phyloP scores from a whole-genome alignment of 1,284 basidiomycete genomes.

The Abortiporus biennis region DNA sequence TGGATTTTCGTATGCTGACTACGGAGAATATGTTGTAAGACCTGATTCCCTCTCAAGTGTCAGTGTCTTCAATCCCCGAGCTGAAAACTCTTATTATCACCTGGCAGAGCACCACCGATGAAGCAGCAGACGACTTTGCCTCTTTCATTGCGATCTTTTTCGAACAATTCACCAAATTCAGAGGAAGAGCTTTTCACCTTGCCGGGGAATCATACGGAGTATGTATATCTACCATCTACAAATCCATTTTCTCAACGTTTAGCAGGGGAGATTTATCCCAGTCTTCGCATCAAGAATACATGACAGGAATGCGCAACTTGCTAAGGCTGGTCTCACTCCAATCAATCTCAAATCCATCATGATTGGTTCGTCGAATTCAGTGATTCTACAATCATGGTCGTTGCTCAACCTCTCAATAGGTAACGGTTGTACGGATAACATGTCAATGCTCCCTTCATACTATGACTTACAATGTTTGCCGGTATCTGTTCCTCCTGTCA shows the following conservation, averaged over 20 bases:
- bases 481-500: constrained; percentile 19
- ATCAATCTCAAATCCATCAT: constrained; percentile 78
- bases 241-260: not conserved
- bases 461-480: constrained; percentile 28
- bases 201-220: constrained; percentile 67
- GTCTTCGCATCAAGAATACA: constrained; percentile 77
- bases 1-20: constrained; percentile 71
- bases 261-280: constrained; percentile 79
- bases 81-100: too few species aligned
- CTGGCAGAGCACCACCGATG: constrained; percentile 48
- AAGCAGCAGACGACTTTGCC: constrained; percentile 62
- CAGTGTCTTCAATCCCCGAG: too few species aligned
- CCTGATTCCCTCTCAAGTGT: constrained; percentile 3
- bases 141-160: constrained; percentile 69
- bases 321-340: constrained; percentile 55
- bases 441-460: constrained; percentile 22
- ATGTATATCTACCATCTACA: constrained; percentile 8
- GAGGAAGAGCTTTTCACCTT: constrained; percentile 63
- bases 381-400: too few species aligned
- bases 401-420: too few species aligned
- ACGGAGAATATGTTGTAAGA: constrained; percentile 58
- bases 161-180: constrained; percentile 60
- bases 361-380: constrained; percentile 74
- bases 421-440: constrained; percentile 30
- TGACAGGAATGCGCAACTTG: constrained; percentile 66